Evolutionary conservation across 148 eudicot genomes (phyloP), one percentile per base, ranked within the genome.

Genomic region (Gaultheria prostrata): DNA sequence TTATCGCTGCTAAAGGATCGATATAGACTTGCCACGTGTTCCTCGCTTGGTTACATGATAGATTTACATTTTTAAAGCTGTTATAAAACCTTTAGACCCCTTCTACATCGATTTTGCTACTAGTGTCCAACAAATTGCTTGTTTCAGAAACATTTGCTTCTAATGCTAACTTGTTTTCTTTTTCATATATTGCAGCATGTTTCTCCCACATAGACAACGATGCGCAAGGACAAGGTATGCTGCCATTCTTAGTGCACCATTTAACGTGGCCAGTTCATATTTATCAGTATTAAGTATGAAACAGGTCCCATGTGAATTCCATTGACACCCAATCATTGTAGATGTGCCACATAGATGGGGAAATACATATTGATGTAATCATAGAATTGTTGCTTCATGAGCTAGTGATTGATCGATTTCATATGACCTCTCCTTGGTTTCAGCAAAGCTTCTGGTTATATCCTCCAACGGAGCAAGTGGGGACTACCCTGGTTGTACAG

Each of bases 381-480:
- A 2, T 65, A 24, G 32, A 0, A 11, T 28, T 67, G 35, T 9
- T 67, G 18, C 35, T 9, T 84, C 61, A 81, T 74, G 3, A 49
- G 2, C 2, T 11, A 8, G 21, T 33, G 10, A 39, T 46, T 21
- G 59, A 53, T 84, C 0, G 65, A 15, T 81, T 78, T 50, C 73
- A 79, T 46, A 35, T 80, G 30, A 43, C 71, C 45, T 85, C 51
- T 70, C 12, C 79, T 82, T 75, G 48, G 84, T 67, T 90, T 80
- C 92, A 95, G 99, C 82, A 73, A 87, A 53, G 10, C 90, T 94
- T 35, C 85, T 91, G 90, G 91, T 93, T 74, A 92, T 93, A 85
- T 88, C 98, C 65, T 84, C 90, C 43, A 82, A 88, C 82, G 99
- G 99, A 80, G 94, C 99, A 51, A 97, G 99, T 85, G 99, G 98